These are phyloP conservation scores for Diaporthe eres DNA, from an alignment of 2,329 filamentous ascomycete genomes.

Conservation along the genomic window DNA sequence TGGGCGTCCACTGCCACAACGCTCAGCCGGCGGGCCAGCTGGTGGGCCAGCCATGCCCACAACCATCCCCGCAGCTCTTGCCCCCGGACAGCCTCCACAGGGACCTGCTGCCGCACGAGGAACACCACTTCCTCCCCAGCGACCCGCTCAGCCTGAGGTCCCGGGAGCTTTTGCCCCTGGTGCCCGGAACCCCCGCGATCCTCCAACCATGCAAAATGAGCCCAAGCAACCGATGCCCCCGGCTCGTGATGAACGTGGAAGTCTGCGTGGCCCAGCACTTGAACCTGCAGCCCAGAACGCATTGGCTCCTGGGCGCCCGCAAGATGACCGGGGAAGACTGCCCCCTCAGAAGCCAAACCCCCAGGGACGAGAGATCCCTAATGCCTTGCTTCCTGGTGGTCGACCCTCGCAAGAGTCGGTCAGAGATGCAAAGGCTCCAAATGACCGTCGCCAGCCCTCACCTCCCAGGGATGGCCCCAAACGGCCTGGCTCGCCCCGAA, in stretches of 20 bases:
- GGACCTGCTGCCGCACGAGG: not conserved
- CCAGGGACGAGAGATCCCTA: not conserved
- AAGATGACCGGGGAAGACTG: not conserved
- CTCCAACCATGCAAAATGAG: not conserved
- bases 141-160: not conserved
- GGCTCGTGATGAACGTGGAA: not conserved
- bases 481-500: constrained; percentile 1
- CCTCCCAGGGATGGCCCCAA: not conserved
- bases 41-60: not conserved
- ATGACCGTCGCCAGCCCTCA: constrained; percentile 4
- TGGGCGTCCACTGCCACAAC: not conserved
- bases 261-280: not conserved
- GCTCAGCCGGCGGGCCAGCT: not conserved
- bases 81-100: not conserved
- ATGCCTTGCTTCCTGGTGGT: not conserved
- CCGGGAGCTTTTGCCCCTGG: not conserved
- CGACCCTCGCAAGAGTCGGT: constrained; percentile 1
- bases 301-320: not conserved
- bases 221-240: not conserved
- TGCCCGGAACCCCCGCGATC: not conserved
- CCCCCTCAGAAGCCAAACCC: not conserved
- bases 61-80: not conserved
- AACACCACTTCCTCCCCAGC: not conserved
- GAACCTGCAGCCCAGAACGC: not conserved
- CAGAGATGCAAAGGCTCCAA: not conserved